Conservation (phyloP, 129 eudicot genomes). For the sunflower (Helianthus annuus) region HanXRQr2.0-SUNRISE NC_035438.2:55578649-55579148, state of each 20-base stretch:
- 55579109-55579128: conserved; percentile 19
- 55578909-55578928: conserved; percentile 61
- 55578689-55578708: too few species aligned
- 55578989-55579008: conserved; percentile 71
- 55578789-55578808: conserved; percentile 84
- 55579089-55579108: conserved; percentile 32
- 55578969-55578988: conserved; percentile 79
- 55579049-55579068: conserved; percentile 9
- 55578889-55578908: conserved; percentile 38
- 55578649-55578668: too few species aligned
- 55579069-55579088: conserved; percentile 29
- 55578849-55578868: conserved; percentile 49
- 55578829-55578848: conserved; percentile 72
- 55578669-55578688: too few species aligned
- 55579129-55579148: neutral
- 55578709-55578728: too few species aligned
- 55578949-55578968: conserved; percentile 73
- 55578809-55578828: conserved; percentile 91
- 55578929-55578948: conserved; percentile 59
- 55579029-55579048: conserved; percentile 22
- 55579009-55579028: conserved; percentile 62
- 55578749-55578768: neutral
- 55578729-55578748: too few species aligned
- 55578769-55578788: conserved; percentile 43
- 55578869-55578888: conserved; percentile 39